A percentile compares a stretch with the other conserved stretches of the same genome.
Conservation (phyloP, 441 rosid species). For the Mallotus japonicus region DNA sequence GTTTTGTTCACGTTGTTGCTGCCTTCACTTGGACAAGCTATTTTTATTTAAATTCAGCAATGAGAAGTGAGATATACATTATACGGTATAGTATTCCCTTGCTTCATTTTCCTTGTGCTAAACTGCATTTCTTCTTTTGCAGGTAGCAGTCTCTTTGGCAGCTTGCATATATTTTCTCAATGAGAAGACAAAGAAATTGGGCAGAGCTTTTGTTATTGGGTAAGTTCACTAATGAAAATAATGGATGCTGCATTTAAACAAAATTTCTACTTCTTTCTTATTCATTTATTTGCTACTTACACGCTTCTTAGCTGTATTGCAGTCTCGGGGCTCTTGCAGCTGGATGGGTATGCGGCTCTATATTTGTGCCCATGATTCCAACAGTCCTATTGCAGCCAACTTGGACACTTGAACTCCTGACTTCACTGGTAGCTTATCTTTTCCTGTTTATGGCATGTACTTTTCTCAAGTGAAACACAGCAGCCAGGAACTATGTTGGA, state of each 20-base stretch:
- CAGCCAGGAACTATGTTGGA: neutral
- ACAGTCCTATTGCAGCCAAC: conserved; percentile 61
- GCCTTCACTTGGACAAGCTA: neutral
- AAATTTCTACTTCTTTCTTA: neutral
- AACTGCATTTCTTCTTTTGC: conserved; percentile 17
- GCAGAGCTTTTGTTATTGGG: conserved; percentile 84
- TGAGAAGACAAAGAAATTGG: conserved; percentile 87
- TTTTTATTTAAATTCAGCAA: too few relatives aligned
- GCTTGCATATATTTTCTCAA: conserved; percentile 93
- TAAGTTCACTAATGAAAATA: conserved; percentile 30
- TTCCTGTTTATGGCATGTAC: conserved; percentile 85
- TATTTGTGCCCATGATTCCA: conserved; percentile 77
- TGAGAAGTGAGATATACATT: neutral
- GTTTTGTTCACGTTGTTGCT: neutral
- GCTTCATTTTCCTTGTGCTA: neutral
- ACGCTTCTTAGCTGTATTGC: conserved; percentile 18
- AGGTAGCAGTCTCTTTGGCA: conserved; percentile 93
- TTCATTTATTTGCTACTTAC: neutral
- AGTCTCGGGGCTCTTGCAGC: conserved; percentile 74
- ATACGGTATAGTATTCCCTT: neutral
- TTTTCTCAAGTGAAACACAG: conserved; percentile 57
- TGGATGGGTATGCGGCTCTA: conserved; percentile 81
- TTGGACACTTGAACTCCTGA: conserved; percentile 95
- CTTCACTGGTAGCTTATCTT: conserved; percentile 72
- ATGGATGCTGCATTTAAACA: neutral